Conservation (phyloP, 2,329 filamentous ascomycete genomes). For the Xylariaceae sp. region DNA sequence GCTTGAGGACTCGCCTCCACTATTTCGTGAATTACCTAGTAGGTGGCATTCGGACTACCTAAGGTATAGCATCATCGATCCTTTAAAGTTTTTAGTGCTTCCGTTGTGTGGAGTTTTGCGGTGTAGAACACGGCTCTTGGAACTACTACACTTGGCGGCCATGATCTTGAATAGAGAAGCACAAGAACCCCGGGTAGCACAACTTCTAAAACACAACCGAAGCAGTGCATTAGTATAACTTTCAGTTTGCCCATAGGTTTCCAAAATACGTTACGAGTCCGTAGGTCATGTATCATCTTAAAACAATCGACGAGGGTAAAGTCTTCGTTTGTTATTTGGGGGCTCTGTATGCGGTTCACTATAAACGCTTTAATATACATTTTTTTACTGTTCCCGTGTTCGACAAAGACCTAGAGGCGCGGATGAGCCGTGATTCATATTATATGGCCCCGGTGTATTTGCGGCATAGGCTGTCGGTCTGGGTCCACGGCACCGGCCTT, state of each 20-base stretch:
- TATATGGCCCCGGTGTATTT: neutral
- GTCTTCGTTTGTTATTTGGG: no score
- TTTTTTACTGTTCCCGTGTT: neutral
- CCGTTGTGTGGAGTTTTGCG: conserved; percentile 1
- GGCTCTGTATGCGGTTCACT: no score
- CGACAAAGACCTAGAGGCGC: neutral
- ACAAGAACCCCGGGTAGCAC: neutral
- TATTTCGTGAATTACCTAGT: no score
- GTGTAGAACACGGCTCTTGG: conserved; percentile 26
- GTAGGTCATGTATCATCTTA: neutral
- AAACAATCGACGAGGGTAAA: neutral
- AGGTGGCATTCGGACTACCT: no score
- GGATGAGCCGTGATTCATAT: no score
- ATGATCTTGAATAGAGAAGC: neutral
- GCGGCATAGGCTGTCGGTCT: conserved; percentile 29
- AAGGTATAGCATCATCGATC: no score
- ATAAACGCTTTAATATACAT: neutral
- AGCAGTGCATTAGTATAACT: neutral
- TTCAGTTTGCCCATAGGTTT: neutral
- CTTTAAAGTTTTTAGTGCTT: no score
- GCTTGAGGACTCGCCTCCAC: no score
- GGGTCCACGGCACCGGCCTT: conserved; percentile 20
- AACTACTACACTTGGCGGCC: conserved; percentile 15
- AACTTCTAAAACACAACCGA: neutral
- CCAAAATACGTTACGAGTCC: neutral